A percentile compares a stretch with the other conserved stretches of the same genome.
phyloP scores from a whole-genome alignment of 371 early-diverging fungal genomes.

The Mortierella sp. region DNA sequence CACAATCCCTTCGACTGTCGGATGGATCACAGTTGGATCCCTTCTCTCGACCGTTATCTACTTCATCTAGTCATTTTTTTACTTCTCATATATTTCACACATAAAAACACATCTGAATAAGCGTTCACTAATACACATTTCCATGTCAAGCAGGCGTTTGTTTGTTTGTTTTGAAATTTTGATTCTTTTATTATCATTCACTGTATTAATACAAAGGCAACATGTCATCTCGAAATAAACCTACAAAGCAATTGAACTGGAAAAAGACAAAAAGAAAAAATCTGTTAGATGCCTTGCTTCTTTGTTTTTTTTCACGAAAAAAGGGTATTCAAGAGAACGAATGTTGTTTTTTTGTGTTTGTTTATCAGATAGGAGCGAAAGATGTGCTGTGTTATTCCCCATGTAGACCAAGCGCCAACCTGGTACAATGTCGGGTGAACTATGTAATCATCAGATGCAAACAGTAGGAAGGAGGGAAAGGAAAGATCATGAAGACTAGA shows the following conservation, averaged over 20 bases:
- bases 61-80: not conserved
- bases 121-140: not conserved
- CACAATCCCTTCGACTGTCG: not conserved
- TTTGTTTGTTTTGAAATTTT: not conserved
- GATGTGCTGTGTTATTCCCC: slow-evolving; percentile 56
- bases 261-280: not conserved
- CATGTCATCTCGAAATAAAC: not conserved
- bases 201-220: not conserved
- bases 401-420: slow-evolving; percentile 57
- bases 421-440: slow-evolving; percentile 58
- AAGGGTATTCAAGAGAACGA: no score
- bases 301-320: not conserved
- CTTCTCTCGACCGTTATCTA: not conserved
- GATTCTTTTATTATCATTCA: not conserved
- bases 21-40: not conserved
- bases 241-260: not conserved
- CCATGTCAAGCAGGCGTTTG: not conserved
- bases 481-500: not conserved
- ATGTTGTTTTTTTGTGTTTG: not conserved
- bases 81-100: no score
- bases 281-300: not conserved
- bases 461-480: not conserved
- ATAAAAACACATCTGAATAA: not conserved
- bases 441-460: slow-evolving; percentile 5
- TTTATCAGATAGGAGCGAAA: slow-evolving; percentile 60